Percentiles rank a stretch among this genome's conserved stretches.
Evolutionary conservation across 2,329 filamentous ascomycete genomes (phyloP).

Genomic region (Diaporthe humulicola): DNA sequence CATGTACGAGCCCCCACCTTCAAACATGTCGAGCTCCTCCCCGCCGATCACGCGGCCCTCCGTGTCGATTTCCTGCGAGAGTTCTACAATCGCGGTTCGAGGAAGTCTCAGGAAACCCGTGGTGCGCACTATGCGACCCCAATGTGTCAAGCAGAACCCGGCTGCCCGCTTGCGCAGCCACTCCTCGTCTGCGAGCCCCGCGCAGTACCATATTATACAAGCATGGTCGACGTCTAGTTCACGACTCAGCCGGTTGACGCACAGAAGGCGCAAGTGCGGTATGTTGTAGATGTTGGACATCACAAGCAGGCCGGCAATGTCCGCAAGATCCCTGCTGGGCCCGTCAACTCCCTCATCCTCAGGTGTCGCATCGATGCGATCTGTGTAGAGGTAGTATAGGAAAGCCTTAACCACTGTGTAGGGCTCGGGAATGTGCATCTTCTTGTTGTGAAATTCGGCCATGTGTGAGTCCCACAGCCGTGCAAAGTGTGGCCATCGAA

Average conservation of each 20-base stretch:
- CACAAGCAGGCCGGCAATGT: constrained; percentile 93
- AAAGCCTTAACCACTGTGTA: constrained; percentile 96
- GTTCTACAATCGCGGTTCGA: constrained; percentile 84
- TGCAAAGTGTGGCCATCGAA: constrained; percentile 96
- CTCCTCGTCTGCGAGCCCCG: constrained; percentile 89
- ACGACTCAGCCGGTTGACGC: constrained; percentile 88
- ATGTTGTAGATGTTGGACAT: constrained; percentile 99
- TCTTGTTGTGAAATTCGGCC: constrained; percentile 96
- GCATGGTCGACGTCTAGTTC: constrained; percentile 96
- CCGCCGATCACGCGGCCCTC: constrained; percentile 93
- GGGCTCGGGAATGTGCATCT: constrained; percentile 97
- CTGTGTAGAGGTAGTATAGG: constrained; percentile 95
- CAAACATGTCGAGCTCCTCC: constrained; percentile 78
- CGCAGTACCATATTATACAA: constrained; percentile 96
- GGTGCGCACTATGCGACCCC: constrained; percentile 93
- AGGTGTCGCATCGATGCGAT: constrained; percentile 77
- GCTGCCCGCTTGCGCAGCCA: constrained; percentile 93
- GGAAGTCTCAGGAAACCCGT: constrained; percentile 87
- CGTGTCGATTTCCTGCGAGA: constrained; percentile 93
- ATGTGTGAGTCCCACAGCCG: constrained; percentile 94
- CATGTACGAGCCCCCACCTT: constrained; percentile 55
- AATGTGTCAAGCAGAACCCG: constrained; percentile 90
- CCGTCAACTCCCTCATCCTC: constrained; percentile 66
- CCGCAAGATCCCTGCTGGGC: constrained; percentile 82
- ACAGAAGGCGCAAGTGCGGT: constrained; percentile 89